Base-by-base conservation (phyloP, 2,329 filamentous ascomycete genomes). In the Beauveria bassiana region DNA sequence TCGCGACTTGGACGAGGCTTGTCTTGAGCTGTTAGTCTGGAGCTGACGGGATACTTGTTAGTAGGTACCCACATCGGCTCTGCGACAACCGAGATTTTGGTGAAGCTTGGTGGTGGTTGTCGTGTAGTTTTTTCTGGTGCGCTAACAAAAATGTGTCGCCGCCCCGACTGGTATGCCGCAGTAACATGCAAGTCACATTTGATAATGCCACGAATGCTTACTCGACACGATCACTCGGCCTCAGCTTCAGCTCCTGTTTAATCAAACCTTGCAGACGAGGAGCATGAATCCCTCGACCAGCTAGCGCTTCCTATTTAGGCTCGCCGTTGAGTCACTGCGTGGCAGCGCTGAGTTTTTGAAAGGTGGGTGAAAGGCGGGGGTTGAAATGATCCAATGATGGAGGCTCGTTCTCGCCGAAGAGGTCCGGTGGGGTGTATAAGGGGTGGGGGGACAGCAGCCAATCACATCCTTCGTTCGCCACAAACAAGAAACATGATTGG, bases 401-500 rank as follows among this genome's bases (percentile, higher is more conserved):
- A 28, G 12, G 34, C 50, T 49, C 57, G 61, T 54, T 60, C 56
- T 64, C 64, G 64, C 64, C 64, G 64, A 65, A 62, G 55, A 51
- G 40, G 26, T 42, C 50, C 7, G 18, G 40, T 47, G 45, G 47
- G 51, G 28, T 18, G 12, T 24, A 3, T 9, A 7, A 14, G 38
- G 5, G 31, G 50, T 28, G 56, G 61, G 61, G 56, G n/a, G 12
- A 43, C 10, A 1, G 3, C 16, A 22, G 18, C 61, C 61, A 63
- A 63, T 60, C 16, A 45, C 5, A 2, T 6, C 3, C 18, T 6
- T 2, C 1, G 66, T 61, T 26, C 55, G 64, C 26, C 26, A 14
- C 22, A 8, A 24, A 0, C 1, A n/a, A 7, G 0, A 1, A 3
- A 3, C 9, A 0, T 70, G 26, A 75, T 75, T 76, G 72, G 75